Evolutionary conservation across 2,329 filamentous ascomycete species (phyloP).

Genomic region (Venturia asperata): DNA sequence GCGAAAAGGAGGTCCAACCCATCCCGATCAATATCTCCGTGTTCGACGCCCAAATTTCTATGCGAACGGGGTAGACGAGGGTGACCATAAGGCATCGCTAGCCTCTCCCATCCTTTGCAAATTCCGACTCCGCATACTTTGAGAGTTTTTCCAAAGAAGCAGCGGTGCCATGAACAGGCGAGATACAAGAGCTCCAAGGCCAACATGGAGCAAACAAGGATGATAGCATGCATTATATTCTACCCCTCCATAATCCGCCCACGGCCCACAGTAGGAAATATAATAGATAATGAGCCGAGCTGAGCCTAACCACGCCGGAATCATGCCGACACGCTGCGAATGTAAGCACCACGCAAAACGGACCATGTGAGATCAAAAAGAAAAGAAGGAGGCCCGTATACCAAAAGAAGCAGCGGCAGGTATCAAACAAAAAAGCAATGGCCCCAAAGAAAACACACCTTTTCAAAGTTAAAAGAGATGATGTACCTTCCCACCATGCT

Average conservation of each 20-base stretch:
- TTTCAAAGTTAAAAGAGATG: background rate
- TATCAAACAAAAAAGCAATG: background rate
- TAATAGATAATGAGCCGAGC: background rate
- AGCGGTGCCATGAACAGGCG: no score
- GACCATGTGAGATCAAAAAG: background rate
- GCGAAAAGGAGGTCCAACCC: no score
- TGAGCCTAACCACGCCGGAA: background rate
- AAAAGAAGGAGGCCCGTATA: background rate
- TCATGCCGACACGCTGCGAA: conserved; percentile 4
- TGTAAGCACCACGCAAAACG: background rate
- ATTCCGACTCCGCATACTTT: no score
- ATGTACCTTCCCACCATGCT: conserved; percentile 12
- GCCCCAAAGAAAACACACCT: background rate
- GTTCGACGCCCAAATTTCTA: no score
- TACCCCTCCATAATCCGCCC: background rate
- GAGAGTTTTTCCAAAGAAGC: no score
- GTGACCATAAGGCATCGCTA: no score
- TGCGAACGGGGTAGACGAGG: no score
- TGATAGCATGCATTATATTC: background rate
- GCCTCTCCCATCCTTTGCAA: no score
- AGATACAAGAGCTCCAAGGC: no score
- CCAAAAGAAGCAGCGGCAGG: background rate
- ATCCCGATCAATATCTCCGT: no score
- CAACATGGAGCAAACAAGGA: background rate
- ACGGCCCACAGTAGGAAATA: background rate